Evolutionary conservation across 352 stramenopile genomes (phyloP).

Genomic region (Pythium aphanidermatum): DNA sequence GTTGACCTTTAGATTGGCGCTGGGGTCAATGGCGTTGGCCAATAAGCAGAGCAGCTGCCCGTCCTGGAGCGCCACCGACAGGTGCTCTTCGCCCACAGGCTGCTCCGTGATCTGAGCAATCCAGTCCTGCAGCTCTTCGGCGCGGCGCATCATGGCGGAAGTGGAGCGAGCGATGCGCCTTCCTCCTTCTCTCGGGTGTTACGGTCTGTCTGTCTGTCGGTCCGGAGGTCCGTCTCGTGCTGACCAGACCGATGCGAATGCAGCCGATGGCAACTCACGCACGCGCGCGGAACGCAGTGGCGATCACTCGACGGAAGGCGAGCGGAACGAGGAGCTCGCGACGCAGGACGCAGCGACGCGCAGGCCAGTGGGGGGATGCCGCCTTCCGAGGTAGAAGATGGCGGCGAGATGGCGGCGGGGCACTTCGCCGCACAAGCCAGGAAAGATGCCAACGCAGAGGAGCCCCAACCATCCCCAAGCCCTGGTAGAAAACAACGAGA

Average conservation of each 20-base stretch:
- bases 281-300: neutral
- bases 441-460: too few species aligned
- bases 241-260: neutral
- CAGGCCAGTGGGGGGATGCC: too few species aligned
- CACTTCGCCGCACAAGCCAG: too few species aligned
- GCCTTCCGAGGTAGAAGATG: too few species aligned
- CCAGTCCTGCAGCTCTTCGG: slow-evolving; percentile 81
- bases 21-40: slow-evolving; percentile 74
- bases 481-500: too few species aligned
- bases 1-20: slow-evolving; percentile 75
- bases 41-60: slow-evolving; percentile 83
- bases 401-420: too few species aligned
- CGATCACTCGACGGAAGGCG: neutral
- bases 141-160: slow-evolving; percentile 46
- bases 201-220: neutral
- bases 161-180: too few species aligned
- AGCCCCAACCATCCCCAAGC: too few species aligned
- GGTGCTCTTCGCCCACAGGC: slow-evolving; percentile 61
- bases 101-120: slow-evolving; percentile 77
- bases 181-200: too few species aligned
- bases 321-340: too few species aligned
- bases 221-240: too few species aligned
- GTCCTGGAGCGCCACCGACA: slow-evolving; percentile 78
- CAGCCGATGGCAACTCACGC: neutral
- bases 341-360: too few species aligned